Conservation (phyloP, 768 basidiomycete genomes). For the Glaciozyma antarctica region DNA sequence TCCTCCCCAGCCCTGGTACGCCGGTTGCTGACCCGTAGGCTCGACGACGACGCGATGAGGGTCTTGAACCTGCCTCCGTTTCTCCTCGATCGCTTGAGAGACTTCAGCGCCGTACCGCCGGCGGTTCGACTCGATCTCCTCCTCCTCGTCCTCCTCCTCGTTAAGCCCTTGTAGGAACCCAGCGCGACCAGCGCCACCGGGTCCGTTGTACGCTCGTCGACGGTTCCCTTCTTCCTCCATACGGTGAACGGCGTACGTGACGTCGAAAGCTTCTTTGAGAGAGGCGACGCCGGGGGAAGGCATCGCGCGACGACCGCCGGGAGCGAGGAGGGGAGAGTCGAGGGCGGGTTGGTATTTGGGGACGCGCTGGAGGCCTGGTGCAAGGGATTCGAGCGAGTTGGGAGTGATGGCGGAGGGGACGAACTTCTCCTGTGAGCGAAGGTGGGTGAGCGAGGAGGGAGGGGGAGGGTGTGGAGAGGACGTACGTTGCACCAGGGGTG, state of each 20-base stretch:
- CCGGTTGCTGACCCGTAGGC: conserved; percentile 21
- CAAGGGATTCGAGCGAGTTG: conserved; percentile 37
- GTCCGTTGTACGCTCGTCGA: conserved; percentile 67
- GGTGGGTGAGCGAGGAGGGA: not conserved
- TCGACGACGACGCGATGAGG: conserved; percentile 36
- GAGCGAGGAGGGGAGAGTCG: conserved; percentile 83
- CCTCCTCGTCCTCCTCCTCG: conserved; percentile 73
- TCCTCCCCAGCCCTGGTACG: conserved; percentile 44
- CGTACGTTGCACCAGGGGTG: conserved; percentile 86
- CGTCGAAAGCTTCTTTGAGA: conserved; percentile 95
- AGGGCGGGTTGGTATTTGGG: conserved; percentile 38
- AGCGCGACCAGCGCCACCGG: conserved; percentile 67
- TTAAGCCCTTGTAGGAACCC: conserved; percentile 81
- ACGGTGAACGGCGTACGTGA: conserved; percentile 95
- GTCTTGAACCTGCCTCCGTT: conserved; percentile 39
- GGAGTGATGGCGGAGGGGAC: conserved; percentile 56
- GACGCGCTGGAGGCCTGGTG: conserved; percentile 42
- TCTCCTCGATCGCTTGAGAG: conserved; percentile 41
- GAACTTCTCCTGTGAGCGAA: conserved; percentile 29
- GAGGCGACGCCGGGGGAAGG: conserved; percentile 86
- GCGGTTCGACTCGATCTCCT: conserved; percentile 48
- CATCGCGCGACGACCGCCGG: conserved; percentile 59
- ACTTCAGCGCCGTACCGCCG: conserved; percentile 43
- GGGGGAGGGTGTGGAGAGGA: not conserved
- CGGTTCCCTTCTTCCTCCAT: conserved; percentile 98